Conservation (phyloP, 768 basidiomycete genomes). For the Boletus tomentosulus region DNA sequence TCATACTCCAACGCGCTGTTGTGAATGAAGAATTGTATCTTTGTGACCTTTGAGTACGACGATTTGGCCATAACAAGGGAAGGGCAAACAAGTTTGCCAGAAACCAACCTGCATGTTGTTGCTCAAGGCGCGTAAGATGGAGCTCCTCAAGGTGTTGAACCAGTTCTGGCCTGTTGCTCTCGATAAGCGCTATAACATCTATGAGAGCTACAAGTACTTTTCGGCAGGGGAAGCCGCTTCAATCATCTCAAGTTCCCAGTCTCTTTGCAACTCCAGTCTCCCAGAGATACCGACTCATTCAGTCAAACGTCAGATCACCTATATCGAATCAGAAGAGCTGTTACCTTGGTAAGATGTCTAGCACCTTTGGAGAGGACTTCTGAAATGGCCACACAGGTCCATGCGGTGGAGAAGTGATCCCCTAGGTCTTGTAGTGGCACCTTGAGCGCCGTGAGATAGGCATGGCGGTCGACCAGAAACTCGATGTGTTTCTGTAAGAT, state of each 20-base stretch:
- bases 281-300: conserved; percentile 70
- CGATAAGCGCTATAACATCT: not conserved
- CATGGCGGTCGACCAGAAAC: conserved; percentile 45
- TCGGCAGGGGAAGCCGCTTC: conserved; percentile 44
- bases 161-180: conserved; percentile 36
- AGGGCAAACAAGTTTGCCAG: too few relatives aligned
- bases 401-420: conserved; percentile 55
- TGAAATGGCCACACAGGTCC: conserved; percentile 55
- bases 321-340: conserved; percentile 7
- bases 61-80: too few relatives aligned
- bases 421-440: conserved; percentile 46
- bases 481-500: conserved; percentile 65
- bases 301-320: conserved; percentile 11
- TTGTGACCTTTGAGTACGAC: too few relatives aligned
- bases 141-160: conserved; percentile 52
- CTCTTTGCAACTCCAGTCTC: conserved; percentile 58
- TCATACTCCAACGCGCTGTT: conserved; percentile 77
- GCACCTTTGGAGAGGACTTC: conserved; percentile 54
- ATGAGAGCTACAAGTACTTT: conserved; percentile 33
- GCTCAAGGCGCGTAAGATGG: conserved; percentile 62
- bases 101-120: conserved; percentile 75
- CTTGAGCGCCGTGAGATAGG: conserved; percentile 34
- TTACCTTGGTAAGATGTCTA: conserved; percentile 62
- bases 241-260: conserved; percentile 71
- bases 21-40: conserved; percentile 87